Conservation (phyloP, 257 asterid genomes). For the Solanum sitiens region DNA sequence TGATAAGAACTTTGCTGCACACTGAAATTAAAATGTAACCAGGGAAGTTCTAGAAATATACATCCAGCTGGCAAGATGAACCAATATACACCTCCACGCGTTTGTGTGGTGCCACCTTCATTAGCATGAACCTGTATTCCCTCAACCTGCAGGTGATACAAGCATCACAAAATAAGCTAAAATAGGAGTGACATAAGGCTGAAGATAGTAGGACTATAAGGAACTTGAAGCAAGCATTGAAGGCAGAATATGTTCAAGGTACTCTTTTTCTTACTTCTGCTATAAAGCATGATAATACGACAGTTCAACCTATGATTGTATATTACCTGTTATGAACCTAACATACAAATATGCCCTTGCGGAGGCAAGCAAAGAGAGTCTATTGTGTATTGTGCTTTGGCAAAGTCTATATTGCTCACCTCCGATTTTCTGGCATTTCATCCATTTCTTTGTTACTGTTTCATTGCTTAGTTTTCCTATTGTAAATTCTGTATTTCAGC, state of each 20-base stretch:
- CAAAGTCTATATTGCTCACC: background rate
- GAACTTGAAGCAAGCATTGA: background rate
- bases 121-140: slow-evolving; percentile 22
- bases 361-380: background rate
- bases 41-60: background rate
- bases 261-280: background rate
- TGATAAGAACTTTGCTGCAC: background rate
- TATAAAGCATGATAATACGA: background rate
- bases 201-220: background rate
- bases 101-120: slow-evolving; percentile 24
- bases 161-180: background rate
- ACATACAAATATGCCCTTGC: background rate
- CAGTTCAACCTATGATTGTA: background rate
- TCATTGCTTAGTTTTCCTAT: background rate
- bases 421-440: background rate
- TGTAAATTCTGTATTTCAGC: background rate
- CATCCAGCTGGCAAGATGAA: slow-evolving; percentile 32
- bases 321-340: background rate
- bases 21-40: background rate
- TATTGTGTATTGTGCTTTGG: background rate
- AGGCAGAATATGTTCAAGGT: background rate
- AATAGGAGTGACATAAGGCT: background rate
- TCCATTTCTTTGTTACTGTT: background rate
- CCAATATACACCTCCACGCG: slow-evolving; percentile 31
- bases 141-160: slow-evolving; percentile 11